Evolutionary conservation across 2,329 filamentous ascomycete species (phyloP), one percentile per base, ranked within the genome.

Genomic region (Pseudocercospora fijiensis): DNA sequence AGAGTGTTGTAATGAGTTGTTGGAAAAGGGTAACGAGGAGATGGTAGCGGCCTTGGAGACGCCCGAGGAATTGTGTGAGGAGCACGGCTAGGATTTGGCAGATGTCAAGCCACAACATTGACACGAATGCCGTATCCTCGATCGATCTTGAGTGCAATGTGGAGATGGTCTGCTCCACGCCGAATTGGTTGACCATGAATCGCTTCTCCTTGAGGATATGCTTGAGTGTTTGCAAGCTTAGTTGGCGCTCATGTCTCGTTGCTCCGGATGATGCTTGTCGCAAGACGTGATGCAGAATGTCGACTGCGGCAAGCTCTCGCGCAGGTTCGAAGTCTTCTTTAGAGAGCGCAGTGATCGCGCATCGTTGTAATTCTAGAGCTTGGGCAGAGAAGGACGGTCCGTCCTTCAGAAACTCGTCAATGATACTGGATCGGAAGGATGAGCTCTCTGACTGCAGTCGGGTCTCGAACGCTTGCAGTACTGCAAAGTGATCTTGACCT

Each of bases 41-140:
- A 69, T 88, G 85, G 75, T 84, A 84, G 24, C 86, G 84, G 7
- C 85, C 85, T 37, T 84, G 83, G 9, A 88, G 77, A 47, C 85
- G 84, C 16, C 82, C 77, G 22, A 86, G 82, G 69, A 88, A 83
- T 11, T 86, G 78, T n/a, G 82, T 78, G 7, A 89, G 75, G 7
- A 88, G 74, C 0, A 81, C 74, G 8, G 81, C 82, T 61, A 83
- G 76, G 9, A 86, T 77, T 37, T 81, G 76, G 72, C 85, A 87
- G 9, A 87, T 75, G 47, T 83, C 82, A 4, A 79, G 77, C 75
- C 81, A 87, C 52, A 87, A 78, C 1, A 71, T n/a, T 71, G 73
- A 57, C 70, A 63, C 10, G 65, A 62, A 2, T 69, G 43, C 3
- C 37, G 37, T 41, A 69, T 67, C n/a, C 77, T 71, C 7, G 63